Base-by-base conservation (phyloP, 2,329 filamentous ascomycete species). In the Cryoendolithus antarcticus region DNA sequence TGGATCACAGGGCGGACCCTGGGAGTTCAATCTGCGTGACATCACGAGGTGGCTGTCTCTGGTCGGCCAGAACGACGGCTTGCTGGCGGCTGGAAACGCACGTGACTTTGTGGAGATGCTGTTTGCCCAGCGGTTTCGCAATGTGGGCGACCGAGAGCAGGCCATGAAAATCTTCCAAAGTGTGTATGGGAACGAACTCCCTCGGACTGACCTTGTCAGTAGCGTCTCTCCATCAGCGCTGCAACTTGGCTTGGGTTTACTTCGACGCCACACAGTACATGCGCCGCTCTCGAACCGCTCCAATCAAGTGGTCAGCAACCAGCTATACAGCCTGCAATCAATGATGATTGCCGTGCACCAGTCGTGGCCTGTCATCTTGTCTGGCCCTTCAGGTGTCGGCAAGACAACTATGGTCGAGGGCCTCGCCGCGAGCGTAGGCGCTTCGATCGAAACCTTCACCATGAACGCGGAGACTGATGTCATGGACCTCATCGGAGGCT, bases 381-480 rank as follows among this genome's bases (percentile, higher is more conserved):
- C 88, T 36, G 88, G 93, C 0, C 67, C 83, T 2, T 82, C 89
- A 0, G 89, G 88, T 1, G 81, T 77, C 47, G 91, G 91, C 21
- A 98, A 98, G 61, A 89, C 85, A 1, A 74, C 75, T 4, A 69
- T 94, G 4, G 66, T 98, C 9, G 73, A 80, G 43, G 80, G 89
- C 46, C 70, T 94, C 21, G 88, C 91, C n/a, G 79, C 82, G 9
- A 63, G 82, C 13, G 75, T 76, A 32, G 91, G 91, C 15, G 81
- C 81, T 40, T 70, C 77, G 1, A 66, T 96, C 3, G 74, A 88
- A 27, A 82, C 86, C n/a, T 84, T 96, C 51, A 79, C 88, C 1
- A 77, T 98, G 63, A 98, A 94, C 56, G 81, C 88, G 5, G 93
- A 98, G 52, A 83, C 94, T 34, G 91, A 98, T 59, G 88, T 89